Percentiles rank a stretch among this genome's conserved stretches.
Evolutionary conservation across 805 yeast species (phyloP).

Genomic region (Spathaspora sp.): DNA sequence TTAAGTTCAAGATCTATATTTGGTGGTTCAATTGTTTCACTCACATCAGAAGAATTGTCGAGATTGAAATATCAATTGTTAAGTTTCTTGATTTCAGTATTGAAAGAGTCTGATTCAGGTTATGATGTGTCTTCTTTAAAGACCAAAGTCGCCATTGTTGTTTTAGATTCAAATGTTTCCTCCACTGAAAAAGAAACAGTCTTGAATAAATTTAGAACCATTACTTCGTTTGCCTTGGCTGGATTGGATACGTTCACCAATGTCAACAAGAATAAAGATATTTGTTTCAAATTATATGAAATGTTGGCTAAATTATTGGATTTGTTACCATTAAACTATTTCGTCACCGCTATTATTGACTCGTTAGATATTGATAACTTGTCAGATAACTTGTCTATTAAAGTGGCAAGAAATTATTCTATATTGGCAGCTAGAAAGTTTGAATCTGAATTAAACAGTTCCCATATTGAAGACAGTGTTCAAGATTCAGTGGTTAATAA

Average conservation of each 20-base stretch:
- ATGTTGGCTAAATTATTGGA: conserved; percentile 62
- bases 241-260: conserved; percentile 34
- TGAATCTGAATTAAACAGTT: conserved; percentile 56
- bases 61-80: conserved; percentile 49
- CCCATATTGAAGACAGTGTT: conserved; percentile 34
- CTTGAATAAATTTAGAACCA: conserved; percentile 29
- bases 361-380: conserved; percentile 29
- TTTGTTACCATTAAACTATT: conserved; percentile 71
- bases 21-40: conserved; percentile 55
- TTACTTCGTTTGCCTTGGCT: conserved; percentile 31
- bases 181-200: conserved; percentile 24
- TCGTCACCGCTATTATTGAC: conserved; percentile 55
- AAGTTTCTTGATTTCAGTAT: conserved; percentile 52
- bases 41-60: conserved; percentile 45
- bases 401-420: conserved; percentile 59
- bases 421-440: conserved; percentile 64
- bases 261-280: conserved; percentile 12
- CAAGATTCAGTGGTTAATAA: conserved; percentile 50
- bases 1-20: conserved; percentile 56
- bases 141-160: conserved; percentile 49
- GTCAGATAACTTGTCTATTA: conserved; percentile 39
- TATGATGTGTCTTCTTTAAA: conserved; percentile 32
- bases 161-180: conserved; percentile 40
- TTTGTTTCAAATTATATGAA: conserved; percentile 44
- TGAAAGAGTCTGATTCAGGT: conserved; percentile 22